Base-by-base conservation (phyloP, 2,329 filamentous ascomycete species). In the Macroventuria anomochaeta region DNA sequence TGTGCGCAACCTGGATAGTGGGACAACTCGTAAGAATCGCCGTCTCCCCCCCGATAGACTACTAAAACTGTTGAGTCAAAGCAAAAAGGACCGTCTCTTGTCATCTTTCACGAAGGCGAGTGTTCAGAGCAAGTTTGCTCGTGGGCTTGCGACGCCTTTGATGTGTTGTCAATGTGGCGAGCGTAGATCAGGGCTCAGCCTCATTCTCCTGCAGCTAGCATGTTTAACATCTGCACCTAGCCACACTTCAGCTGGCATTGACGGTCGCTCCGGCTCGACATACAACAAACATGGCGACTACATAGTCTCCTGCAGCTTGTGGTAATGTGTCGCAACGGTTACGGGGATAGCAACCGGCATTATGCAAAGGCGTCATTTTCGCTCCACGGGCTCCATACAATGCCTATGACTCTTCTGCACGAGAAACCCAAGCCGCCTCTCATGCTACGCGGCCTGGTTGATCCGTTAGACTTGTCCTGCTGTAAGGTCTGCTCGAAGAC, bases 131-230 rank as follows among this genome's bases (percentile, higher is more conserved):
- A 48, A 34, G 36, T 32, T 42, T 39, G 20, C n/a, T 42, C 17
- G 26, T 34, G 51, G 50, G 21, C 38, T 53, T 57, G 48, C 55
- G 55, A 53, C 51, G 52, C 48, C 58, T 59, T 66, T 65, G 63
- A 69, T 70, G 68, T 59, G 68, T 60, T 71, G 68, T 65, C 67
- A 65, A 47, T 55, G 66, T 69, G 67, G 68, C 68, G 64, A 69
- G 55, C 26, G 58, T 38, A 39, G 64, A 67, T 65, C 62, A 38
- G 40, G 36, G 53, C 70, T 63, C 70, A 74, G 71, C 71, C 70
- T 72, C 71, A 67, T 23, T 62, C 44, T 37, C 15, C 42, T 61
- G 62, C 55, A 61, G 53, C 61, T 66, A 65, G 39, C 53, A 54
- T 20, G 57, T 39, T 40, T 46, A 60, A 37, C 31, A 42, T 33